Evolutionary conservation across 176 grass and related monocot species (phyloP).

Genomic region (Thinopyrum elongatum): DNA sequence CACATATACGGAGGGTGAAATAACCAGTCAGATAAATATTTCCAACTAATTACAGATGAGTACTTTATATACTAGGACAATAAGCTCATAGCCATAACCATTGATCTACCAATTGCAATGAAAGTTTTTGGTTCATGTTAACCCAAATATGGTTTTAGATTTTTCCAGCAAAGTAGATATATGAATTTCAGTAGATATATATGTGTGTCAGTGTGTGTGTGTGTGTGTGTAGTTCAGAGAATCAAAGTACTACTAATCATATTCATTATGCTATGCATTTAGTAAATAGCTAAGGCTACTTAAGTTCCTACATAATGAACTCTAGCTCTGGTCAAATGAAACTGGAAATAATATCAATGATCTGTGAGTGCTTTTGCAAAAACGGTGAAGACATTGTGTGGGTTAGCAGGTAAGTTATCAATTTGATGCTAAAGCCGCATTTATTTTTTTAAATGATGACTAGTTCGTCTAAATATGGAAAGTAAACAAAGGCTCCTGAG

Average conservation of each 20-base stretch:
- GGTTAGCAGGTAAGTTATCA: not conserved
- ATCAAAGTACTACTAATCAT: not conserved
- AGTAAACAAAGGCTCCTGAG: not conserved
- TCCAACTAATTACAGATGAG: not conserved
- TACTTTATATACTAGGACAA: not conserved
- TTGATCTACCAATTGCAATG: not conserved
- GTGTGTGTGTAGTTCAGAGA: not conserved
- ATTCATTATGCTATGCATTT: not conserved
- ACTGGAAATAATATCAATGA: not conserved
- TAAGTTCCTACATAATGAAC: constrained; percentile 10
- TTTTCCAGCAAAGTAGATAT: not conserved
- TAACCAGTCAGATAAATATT: not conserved
- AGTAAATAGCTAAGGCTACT: constrained; percentile 2
- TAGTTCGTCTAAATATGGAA: not conserved
- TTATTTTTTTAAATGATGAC: constrained; percentile 27
- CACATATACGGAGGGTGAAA: not conserved
- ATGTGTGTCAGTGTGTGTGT: not conserved
- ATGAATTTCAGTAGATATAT: not conserved
- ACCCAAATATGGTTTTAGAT: not conserved
- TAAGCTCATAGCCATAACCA: not conserved
- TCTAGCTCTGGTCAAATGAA: not conserved
- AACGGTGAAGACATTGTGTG: not conserved
- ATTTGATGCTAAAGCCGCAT: constrained; percentile 1
- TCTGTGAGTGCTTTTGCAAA: not conserved
- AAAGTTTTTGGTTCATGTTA: not conserved